Base-by-base conservation (phyloP, 495 filamentous ascomycete species). In the Letharia columbiana region DNA sequence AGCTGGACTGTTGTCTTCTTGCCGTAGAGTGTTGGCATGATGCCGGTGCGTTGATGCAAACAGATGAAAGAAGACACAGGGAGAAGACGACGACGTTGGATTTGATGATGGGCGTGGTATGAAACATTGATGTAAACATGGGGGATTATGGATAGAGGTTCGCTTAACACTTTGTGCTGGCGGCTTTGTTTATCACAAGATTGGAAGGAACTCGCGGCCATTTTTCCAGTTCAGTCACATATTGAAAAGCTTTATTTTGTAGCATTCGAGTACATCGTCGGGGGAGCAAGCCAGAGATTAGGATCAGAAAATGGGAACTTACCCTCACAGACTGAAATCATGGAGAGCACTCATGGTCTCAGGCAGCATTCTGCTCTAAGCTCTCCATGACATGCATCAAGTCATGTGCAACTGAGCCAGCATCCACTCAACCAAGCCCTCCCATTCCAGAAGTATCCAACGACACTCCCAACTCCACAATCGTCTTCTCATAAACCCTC, bases 401-500 rank as follows among this genome's bases (percentile, higher is more conserved):
- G 4, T 15, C 3, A 17, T 33, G 31, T 56, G 50, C 13, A 11
- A 31, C 15, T 4, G 33, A 35, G 39, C 39, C 40, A 9, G 11
- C 37, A 41, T 42, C 39, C 39, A 35, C 20, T 57, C 35, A 62
- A 42, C 42, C 37, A 35, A 56, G 47, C 2, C 45, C 42, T 20
- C 17, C 31, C 18, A 45, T 66, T 15, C 18, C 63, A 61, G 66
- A 31, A 57, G 41, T 39, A 64, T 66, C 62, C 52, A 72, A 65
- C 11, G 66, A 54, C 63, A 47, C 33, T 13, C 71, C 71, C 33
- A 73, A 52, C 42, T 71, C 69, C 56, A 69, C 58, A 67, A 96
- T 80, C 0, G 90, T 92, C 70, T 81, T 80, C 74, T 93, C 89
- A 76, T 92, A 96, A 0, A 95, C 87, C 68, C 81, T 80, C 0